Evolutionary conservation across 208 protist genomes (phyloP).

Genomic region (Crithidia acanthocephali): DNA sequence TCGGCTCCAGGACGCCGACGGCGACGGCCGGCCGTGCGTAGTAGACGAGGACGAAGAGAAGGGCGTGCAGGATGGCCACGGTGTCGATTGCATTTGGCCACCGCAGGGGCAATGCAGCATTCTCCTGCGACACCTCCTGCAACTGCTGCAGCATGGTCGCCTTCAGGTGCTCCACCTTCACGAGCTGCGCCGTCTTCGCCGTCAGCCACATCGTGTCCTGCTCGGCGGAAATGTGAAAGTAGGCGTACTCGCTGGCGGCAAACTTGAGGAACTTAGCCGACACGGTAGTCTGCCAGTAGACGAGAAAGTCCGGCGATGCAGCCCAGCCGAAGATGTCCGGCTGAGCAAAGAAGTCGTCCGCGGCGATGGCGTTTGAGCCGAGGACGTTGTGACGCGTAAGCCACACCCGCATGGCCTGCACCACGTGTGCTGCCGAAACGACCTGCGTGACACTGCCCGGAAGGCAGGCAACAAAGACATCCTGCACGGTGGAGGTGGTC

Average conservation of each 20-base stretch:
- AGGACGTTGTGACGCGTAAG: constrained; percentile 20
- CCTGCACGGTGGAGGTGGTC: constrained; percentile 5
- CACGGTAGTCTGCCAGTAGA: constrained; percentile 21
- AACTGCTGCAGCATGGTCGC: constrained; percentile 16
- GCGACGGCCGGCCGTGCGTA: constrained; percentile 27
- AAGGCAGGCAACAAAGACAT: constrained; percentile 23
- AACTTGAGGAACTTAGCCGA: constrained; percentile 49
- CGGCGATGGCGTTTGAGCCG: neutral
- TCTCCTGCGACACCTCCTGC: neutral
- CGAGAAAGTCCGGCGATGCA: constrained; percentile 11
- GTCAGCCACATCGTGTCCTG: constrained; percentile 42
- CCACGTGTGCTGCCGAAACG: neutral
- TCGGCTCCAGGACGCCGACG: constrained; percentile 31
- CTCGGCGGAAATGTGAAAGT: constrained; percentile 16
- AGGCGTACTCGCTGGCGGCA: constrained; percentile 53
- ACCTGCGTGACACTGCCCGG: neutral
- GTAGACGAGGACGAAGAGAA: constrained; percentile 38
- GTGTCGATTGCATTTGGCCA: constrained; percentile 2
- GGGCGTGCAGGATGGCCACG: constrained; percentile 13
- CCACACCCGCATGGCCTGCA: constrained; percentile 13
- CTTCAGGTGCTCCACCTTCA: constrained; percentile 34
- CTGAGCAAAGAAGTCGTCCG: constrained; percentile 26
- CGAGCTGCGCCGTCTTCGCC: constrained; percentile 33
- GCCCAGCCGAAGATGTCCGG: constrained; percentile 30
- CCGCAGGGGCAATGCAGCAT: constrained; percentile 4